phyloP scores from a whole-genome alignment of 495 filamentous ascomycete species.

The Niebla homalea region DNA sequence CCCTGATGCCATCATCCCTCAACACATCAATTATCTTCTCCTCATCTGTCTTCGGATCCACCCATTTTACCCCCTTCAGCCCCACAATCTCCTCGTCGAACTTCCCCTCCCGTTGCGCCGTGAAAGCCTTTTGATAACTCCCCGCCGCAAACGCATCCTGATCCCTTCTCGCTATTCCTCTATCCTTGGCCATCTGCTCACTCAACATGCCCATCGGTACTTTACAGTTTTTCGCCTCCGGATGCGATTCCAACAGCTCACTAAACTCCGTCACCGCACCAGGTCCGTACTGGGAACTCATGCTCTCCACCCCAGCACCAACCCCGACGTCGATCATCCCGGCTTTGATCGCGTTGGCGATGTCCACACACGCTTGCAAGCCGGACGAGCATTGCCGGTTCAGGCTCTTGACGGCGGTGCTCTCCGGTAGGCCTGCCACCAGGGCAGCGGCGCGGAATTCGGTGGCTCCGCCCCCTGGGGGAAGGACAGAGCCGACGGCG shows the following conservation, averaged over 20 bases:
- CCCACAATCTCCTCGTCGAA: slow-evolving; percentile 91
- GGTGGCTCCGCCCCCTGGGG: slow-evolving; percentile 88
- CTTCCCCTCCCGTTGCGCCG: slow-evolving; percentile 74
- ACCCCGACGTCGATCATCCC: slow-evolving; percentile 96
- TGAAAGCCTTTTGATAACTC: slow-evolving; percentile 78
- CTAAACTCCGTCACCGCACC: slow-evolving; percentile 88
- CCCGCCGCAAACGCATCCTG: slow-evolving; percentile 85
- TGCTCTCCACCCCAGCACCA: slow-evolving; percentile 94
- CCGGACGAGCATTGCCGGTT: slow-evolving; percentile 90
- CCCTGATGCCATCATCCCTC: slow-evolving; percentile 76
- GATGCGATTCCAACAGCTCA: slow-evolving; percentile 72
- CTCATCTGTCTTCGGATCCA: slow-evolving; percentile 85
- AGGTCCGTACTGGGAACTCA: slow-evolving; percentile 69
- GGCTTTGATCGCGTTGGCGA: slow-evolving; percentile 74
- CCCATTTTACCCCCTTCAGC: slow-evolving; percentile 57
- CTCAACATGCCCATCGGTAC: slow-evolving; percentile 94
- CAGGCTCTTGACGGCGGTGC: slow-evolving; percentile 65
- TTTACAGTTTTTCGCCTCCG: slow-evolving; percentile 86
- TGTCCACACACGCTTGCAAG: slow-evolving; percentile 79
- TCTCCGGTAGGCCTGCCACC: slow-evolving; percentile 80
- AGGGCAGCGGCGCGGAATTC: slow-evolving; percentile 90
- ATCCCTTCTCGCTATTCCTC: slow-evolving; percentile 49
- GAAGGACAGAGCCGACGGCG: slow-evolving; percentile 78
- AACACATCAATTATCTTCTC: slow-evolving; percentile 71
- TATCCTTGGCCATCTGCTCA: slow-evolving; percentile 87